phyloP scores from a whole-genome alignment of 164 flowering plant genomes.

The Annona cherimola region DNA sequence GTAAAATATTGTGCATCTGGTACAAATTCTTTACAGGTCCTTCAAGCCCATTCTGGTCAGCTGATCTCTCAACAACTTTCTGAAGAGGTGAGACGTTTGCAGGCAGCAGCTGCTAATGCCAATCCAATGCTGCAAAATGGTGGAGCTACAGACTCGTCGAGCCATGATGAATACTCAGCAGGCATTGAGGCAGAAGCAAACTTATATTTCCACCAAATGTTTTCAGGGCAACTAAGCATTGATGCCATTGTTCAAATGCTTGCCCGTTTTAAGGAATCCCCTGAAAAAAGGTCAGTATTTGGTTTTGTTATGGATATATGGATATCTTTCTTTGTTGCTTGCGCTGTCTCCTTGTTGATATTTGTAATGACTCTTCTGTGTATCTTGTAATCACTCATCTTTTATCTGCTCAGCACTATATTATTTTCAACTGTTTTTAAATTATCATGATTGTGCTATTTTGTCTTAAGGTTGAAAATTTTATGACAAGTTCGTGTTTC shows the following conservation, averaged over 20 bases:
- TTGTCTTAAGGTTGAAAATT: too few relatives aligned
- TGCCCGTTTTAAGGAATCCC: slow-evolving; percentile 76
- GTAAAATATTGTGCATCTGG: neutral
- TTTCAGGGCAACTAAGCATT: slow-evolving; percentile 62
- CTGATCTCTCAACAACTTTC: slow-evolving; percentile 41
- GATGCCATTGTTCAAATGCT: slow-evolving; percentile 87
- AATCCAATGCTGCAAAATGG: slow-evolving; percentile 50
- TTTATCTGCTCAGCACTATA: too few relatives aligned
- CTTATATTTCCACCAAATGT: slow-evolving; percentile 78
- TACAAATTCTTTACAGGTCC: slow-evolving; percentile 43
- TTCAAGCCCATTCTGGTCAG: slow-evolving; percentile 50
- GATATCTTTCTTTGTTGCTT: neutral
- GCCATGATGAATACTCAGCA: slow-evolving; percentile 55
- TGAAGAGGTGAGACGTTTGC: slow-evolving; percentile 71
- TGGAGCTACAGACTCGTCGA: slow-evolving; percentile 47
- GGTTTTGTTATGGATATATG: neutral
- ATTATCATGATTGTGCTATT: too few relatives aligned
- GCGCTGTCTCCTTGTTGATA: neutral
- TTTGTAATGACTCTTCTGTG: neutral
- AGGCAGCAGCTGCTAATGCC: slow-evolving; percentile 29
- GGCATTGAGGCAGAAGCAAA: slow-evolving; percentile 88
- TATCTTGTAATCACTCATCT: too few relatives aligned
- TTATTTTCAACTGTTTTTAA: too few relatives aligned
- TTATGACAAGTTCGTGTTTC: too few relatives aligned
- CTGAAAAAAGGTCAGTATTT: slow-evolving; percentile 54